Evolutionary conservation across 345 rosid genomes (phyloP).

Genomic region (Raphanus raphanistrum): DNA sequence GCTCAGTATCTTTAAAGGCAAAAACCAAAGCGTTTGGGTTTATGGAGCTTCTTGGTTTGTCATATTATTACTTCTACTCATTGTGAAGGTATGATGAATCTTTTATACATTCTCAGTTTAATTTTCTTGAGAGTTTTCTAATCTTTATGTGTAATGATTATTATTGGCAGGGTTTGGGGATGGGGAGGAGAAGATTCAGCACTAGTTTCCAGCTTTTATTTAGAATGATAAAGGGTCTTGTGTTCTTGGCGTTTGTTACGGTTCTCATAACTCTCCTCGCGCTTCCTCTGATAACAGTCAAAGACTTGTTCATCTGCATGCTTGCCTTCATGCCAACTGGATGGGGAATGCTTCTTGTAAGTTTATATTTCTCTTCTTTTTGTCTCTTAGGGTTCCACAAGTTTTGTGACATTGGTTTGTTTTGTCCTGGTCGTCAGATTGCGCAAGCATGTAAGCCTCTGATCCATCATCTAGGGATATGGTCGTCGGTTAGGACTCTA

Average conservation of each 20-base stretch:
- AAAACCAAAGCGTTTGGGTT: slow-evolving; percentile 49
- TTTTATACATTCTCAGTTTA: no score
- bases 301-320: slow-evolving; percentile 67
- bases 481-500: slow-evolving; percentile 68
- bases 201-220: slow-evolving; percentile 76
- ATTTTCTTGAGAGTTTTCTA: no score
- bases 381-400: no score
- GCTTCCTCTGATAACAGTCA: slow-evolving; percentile 62
- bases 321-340: slow-evolving; percentile 96
- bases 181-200: slow-evolving; percentile 67
- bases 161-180: slow-evolving; percentile 56
- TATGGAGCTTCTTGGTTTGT: slow-evolving; percentile 44
- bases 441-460: slow-evolving; percentile 83
- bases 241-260: slow-evolving; percentile 59
- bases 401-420: neutral
- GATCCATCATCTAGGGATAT: slow-evolving; percentile 54
- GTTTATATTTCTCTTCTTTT: neutral
- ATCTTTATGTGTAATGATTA: neutral
- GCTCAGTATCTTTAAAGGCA: slow-evolving; percentile 42
- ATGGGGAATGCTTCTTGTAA: slow-evolving; percentile 81
- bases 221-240: slow-evolving; percentile 68
- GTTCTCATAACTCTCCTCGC: slow-evolving; percentile 57
- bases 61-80: slow-evolving; percentile 33
- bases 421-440: slow-evolving; percentile 43
- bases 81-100: slow-evolving; percentile 38